Percentiles rank a stretch among this genome's conserved stretches.
phyloP scores from a whole-genome alignment of 352 stramenopile species.

The Globisporangium polare region DNA sequence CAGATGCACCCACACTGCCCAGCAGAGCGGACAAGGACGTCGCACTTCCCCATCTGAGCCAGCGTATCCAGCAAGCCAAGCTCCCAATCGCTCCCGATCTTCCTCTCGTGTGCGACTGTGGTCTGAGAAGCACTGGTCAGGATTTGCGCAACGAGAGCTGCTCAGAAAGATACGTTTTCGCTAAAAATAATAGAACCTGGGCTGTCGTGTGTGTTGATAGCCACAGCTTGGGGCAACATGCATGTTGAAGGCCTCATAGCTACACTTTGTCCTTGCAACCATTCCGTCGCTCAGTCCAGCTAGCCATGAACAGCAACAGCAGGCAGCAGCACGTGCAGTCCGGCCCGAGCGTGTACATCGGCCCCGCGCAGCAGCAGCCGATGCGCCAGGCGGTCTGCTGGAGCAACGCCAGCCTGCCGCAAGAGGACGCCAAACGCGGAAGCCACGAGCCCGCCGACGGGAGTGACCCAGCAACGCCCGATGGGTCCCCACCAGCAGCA shows the following conservation, averaged over 20 bases:
- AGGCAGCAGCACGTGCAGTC: background rate
- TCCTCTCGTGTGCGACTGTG: background rate
- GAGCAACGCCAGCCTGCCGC: slow-evolving; percentile 12
- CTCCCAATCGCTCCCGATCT: background rate
- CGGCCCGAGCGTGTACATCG: background rate
- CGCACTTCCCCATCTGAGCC: too few relatives aligned
- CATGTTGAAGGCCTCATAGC: background rate
- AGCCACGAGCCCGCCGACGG: background rate
- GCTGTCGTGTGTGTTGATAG: background rate
- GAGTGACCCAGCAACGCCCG: background rate
- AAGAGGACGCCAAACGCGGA: background rate
- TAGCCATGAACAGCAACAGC: background rate
- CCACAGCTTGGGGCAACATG: background rate
- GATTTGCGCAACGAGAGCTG: background rate
- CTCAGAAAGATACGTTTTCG: background rate
- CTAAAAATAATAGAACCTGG: background rate
- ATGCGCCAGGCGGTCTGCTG: slow-evolving; percentile 9
- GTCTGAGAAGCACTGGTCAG: background rate
- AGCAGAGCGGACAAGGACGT: too few relatives aligned
- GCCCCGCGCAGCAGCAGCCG: slow-evolving; percentile 2
- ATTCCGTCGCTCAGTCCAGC: background rate
- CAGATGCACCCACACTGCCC: too few relatives aligned
- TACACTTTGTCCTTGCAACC: background rate
- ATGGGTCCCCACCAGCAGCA: background rate
- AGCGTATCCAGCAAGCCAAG: background rate